phyloP scores from a whole-genome alignment of 495 filamentous ascomycete species.

The Astrothelium macrocarpum region DNA sequence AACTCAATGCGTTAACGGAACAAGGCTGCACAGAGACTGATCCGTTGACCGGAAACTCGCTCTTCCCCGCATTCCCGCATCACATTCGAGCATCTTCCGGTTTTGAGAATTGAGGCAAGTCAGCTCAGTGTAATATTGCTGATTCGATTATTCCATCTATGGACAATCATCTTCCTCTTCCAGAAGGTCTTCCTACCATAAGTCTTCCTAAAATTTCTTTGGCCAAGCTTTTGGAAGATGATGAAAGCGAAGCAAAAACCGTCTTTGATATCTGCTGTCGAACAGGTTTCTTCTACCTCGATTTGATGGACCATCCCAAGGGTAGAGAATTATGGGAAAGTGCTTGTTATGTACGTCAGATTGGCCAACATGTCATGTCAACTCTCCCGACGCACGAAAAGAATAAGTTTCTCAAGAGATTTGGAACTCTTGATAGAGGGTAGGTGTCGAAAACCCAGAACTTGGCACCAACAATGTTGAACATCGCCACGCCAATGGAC shows the following conservation, averaged over 20 bases:
- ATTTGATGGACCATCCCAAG: constrained; percentile 17
- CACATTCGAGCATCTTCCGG: not conserved
- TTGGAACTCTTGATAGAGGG: not conserved
- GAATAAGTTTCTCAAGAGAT: not conserved
- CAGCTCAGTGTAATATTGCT: not conserved
- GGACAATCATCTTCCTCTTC: not conserved
- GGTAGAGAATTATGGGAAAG: constrained; percentile 19
- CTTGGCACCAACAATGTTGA: not conserved
- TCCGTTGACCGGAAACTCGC: not conserved
- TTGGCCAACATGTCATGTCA: not conserved
- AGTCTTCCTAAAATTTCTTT: constrained; percentile 15
- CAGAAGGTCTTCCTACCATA: not conserved
- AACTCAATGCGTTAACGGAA: not conserved
- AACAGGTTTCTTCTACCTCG: constrained; percentile 23
- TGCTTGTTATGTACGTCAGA: constrained; percentile 14
- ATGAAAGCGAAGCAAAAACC: constrained; percentile 13
- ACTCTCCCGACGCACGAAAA: not conserved
- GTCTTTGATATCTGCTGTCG: constrained; percentile 22
- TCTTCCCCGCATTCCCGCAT: not conserved
- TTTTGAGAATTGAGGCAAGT: not conserved
- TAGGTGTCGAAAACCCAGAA: not conserved
- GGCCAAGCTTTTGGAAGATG: constrained; percentile 16
- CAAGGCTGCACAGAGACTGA: not conserved
- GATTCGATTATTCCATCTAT: not conserved
- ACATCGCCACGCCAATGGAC: not conserved